phyloP scores from a whole-genome alignment of 2,329 filamentous ascomycete genomes.

The Apiospora phragmitis region DNA sequence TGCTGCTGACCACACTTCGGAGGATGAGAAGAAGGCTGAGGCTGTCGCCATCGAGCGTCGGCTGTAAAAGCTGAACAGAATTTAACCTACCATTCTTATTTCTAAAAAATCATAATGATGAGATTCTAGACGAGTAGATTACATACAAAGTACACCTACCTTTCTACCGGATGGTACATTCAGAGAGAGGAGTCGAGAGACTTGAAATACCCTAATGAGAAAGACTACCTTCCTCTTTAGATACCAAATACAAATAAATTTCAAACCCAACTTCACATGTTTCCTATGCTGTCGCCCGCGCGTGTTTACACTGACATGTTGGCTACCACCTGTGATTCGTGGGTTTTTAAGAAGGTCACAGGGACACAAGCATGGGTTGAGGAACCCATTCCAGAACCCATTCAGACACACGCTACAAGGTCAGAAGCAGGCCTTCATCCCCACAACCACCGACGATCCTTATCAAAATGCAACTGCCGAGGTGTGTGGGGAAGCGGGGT shows the following conservation, averaged over 20 bases:
- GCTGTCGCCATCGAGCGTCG: constrained; percentile 1
- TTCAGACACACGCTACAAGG: not conserved
- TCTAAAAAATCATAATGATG: not conserved
- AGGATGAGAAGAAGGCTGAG: constrained; percentile 11
- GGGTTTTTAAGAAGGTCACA: not conserved
- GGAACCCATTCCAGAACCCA: not conserved
- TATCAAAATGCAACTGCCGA: not conserved
- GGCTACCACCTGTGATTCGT: not conserved
- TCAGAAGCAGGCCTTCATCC: not conserved
- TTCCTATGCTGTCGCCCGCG: not conserved
- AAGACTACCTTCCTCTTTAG: not conserved
- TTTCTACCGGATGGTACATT: not conserved
- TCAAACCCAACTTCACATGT: not conserved
- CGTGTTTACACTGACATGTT: not conserved
- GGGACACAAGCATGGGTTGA: not conserved
- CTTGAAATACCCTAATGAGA: constrained; percentile 4
- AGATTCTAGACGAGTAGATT: not conserved
- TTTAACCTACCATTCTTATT: not conserved
- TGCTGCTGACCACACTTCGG: not conserved
- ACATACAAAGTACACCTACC: not conserved
- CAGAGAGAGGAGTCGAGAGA: not conserved
- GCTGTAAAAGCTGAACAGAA: not conserved
- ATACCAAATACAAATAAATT: not conserved
- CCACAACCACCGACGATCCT: not conserved
- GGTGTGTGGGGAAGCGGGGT: constrained; percentile 2